Percentiles rank a stretch among this genome's conserved stretches.
Evolutionary conservation across 805 yeast species (phyloP).

Genomic region (Isabelozyma pseudorhagii): DNA sequence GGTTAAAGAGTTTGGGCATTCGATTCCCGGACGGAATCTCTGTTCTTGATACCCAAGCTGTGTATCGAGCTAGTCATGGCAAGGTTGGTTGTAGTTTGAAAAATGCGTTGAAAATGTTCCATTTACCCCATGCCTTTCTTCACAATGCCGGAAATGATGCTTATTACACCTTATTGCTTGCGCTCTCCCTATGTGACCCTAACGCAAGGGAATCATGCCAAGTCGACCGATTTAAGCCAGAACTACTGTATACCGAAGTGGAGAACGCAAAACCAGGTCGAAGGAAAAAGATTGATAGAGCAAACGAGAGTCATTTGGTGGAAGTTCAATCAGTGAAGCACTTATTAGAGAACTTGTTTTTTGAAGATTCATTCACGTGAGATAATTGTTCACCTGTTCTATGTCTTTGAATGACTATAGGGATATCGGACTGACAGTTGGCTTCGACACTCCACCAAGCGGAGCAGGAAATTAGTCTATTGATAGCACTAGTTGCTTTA

Average conservation of each 20-base stretch:
- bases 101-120: slow-evolving; percentile 41
- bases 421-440: too few species aligned
- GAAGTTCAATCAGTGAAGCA: neutral
- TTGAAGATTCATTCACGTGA: neutral
- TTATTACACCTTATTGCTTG: slow-evolving; percentile 51
- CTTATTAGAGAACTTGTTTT: neutral
- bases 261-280: neutral
- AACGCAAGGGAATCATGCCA: slow-evolving; percentile 14
- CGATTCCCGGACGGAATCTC: slow-evolving; percentile 33
- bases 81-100: slow-evolving; percentile 39
- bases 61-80: slow-evolving; percentile 42
- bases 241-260: neutral
- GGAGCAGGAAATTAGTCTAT: too few species aligned
- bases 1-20: slow-evolving; percentile 48
- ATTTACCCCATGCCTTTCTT: slow-evolving; percentile 53
- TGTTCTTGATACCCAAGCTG: slow-evolving; percentile 45
- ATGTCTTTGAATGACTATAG: too few species aligned
- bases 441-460: too few species aligned
- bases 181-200: slow-evolving; percentile 51
- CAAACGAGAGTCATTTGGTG: slow-evolving; percentile 1
- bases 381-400: too few species aligned
- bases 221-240: neutral
- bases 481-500: too few species aligned
- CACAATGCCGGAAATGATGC: slow-evolving; percentile 77
- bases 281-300: neutral